Percentiles rank a stretch among this genome's conserved stretches.
Conservation (phyloP, 495 filamentous ascomycete genomes). For the Hypoxylon cercidicola region DNA sequence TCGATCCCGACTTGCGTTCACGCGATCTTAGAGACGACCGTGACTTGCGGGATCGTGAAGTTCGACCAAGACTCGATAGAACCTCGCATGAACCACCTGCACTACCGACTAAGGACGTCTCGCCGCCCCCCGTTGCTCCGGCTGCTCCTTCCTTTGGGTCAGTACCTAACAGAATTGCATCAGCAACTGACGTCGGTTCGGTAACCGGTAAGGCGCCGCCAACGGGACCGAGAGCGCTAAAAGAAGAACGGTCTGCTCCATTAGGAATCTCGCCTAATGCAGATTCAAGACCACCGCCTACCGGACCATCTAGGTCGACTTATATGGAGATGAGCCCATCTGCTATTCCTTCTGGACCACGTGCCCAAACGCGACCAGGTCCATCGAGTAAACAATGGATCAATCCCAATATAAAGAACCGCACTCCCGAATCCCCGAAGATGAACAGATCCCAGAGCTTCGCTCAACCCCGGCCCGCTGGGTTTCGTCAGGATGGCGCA, state of each 20-base stretch:
- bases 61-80: constrained; percentile 56
- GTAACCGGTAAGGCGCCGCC: constrained; percentile 59
- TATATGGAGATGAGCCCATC: constrained; percentile 63
- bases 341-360: constrained; percentile 67
- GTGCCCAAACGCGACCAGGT: constrained; percentile 58
- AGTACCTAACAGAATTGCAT: constrained; percentile 56
- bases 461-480: constrained; percentile 53
- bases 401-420: constrained; percentile 61
- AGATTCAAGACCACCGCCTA: constrained; percentile 53
- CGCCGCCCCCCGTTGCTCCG: constrained; percentile 81
- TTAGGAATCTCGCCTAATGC: constrained; percentile 42
- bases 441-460: constrained; percentile 54
- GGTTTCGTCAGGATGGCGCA: constrained; percentile 51
- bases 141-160: constrained; percentile 87
- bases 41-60: constrained; percentile 65
- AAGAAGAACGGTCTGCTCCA: constrained; percentile 57
- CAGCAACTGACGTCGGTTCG: constrained; percentile 51
- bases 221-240: constrained; percentile 61
- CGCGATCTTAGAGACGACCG: constrained; percentile 66
- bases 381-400: constrained; percentile 70
- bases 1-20: constrained; percentile 59
- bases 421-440: constrained; percentile 58
- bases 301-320: constrained; percentile 59
- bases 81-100: constrained; percentile 57
- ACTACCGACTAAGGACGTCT: constrained; percentile 56